These are phyloP conservation scores for Cercophora sp. DNA, from an alignment of 495 filamentous ascomycete species.

Conservation along the genomic window DNA sequence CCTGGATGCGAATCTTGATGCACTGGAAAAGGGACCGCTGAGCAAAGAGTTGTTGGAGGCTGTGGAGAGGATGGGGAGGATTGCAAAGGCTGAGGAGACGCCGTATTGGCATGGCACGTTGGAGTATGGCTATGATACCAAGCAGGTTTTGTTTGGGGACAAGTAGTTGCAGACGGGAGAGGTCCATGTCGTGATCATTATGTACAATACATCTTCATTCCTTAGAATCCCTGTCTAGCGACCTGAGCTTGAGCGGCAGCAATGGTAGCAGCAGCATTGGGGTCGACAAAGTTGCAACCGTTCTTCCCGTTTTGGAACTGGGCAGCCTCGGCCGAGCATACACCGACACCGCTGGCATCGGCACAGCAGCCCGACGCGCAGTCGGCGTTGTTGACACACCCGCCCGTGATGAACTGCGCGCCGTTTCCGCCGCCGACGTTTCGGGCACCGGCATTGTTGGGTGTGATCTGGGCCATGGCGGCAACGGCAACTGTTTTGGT, in stretches of 20 bases:
- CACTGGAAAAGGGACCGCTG: slow-evolving; percentile 54
- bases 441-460: slow-evolving; percentile 37
- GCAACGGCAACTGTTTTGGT: slow-evolving; percentile 26
- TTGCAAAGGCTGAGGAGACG: slow-evolving; percentile 59
- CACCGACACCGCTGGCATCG: slow-evolving; percentile 29
- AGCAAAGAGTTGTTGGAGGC: slow-evolving; percentile 71
- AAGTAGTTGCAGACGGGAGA: not conserved
- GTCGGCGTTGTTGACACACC: slow-evolving; percentile 44
- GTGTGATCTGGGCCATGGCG: slow-evolving; percentile 33
- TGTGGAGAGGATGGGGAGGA: slow-evolving; percentile 64
- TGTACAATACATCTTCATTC: not conserved
- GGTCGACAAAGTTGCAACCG: slow-evolving; percentile 41
- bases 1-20: slow-evolving; percentile 49
- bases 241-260: slow-evolving; percentile 40
- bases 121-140: slow-evolving; percentile 68
- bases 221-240: slow-evolving; percentile 37
- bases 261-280: slow-evolving; percentile 38
- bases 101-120: slow-evolving; percentile 72
- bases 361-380: slow-evolving; percentile 40
- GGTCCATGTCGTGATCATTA: not conserved
- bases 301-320: slow-evolving; percentile 40
- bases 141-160: slow-evolving; percentile 52
- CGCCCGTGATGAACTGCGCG: slow-evolving; percentile 49
- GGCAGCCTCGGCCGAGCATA: slow-evolving; percentile 42
- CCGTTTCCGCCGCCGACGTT: slow-evolving; percentile 50